Evolutionary conservation across 192 early-diverging fungal species (phyloP), one percentile per base, ranked within the genome.

Genomic region (Mortierella antarctica): DNA sequence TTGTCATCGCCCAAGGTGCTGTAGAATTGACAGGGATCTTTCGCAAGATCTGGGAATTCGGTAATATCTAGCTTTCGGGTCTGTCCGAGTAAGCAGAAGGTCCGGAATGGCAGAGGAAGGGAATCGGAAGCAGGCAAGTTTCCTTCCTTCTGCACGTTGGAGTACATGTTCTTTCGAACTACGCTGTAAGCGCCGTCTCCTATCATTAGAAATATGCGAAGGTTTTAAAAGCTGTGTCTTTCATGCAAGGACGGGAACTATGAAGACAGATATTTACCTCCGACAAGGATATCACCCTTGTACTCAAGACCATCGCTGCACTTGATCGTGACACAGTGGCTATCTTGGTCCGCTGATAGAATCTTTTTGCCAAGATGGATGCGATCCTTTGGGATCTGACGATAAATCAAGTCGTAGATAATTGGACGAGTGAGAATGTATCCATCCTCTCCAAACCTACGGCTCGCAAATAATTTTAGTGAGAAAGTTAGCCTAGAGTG

Each of bases 251-350:
- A 60, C 31, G 46, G 46, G 41, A 45, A 60, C 39, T 42, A 45
- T 23, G 15, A 14, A 45, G 41, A 45, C 14, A 60, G 39, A 60
- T 17, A 60, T n/a, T 60, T 45, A 58, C 41, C 59, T 52, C 69
- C 69, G 3, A 71, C 69, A 55, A 71, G 50, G 59, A 71, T 71
- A 46, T 71, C 69, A 44, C 69, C 59, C 23, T 23, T 49, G 48
- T 71, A 56, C 15, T 53, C 58, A 15, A 31, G 31, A 50, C 59
- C 59, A 39, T 71, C 59, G 52, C 59, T 62, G 44, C 59, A 62
- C 50, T 20, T 61, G 42, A 71, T 62, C 17, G 23, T 53, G 40
- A 62, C 59, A 46, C 69, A 40, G 7, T 62, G 13, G 21, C 20
- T 44, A 31, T 58, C 51, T 44, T 71, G 69, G 41, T 60, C 41